Evolutionary conservation across 1,139 yeast species (phyloP).

Genomic region (Pichia sp.): DNA sequence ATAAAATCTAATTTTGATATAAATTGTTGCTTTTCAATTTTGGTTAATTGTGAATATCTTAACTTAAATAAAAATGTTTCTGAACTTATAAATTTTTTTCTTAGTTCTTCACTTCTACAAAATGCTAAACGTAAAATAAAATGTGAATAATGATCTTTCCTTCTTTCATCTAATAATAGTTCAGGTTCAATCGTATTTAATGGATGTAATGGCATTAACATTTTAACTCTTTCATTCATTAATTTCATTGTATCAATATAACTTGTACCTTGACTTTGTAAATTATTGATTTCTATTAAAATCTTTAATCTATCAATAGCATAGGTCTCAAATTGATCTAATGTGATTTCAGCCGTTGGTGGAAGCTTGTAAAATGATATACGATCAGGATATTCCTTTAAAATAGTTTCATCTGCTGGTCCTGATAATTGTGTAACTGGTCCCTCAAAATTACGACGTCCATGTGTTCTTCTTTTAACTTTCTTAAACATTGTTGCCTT

Average conservation of each 20-base stretch:
- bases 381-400: conserved; percentile 38
- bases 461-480: conserved; percentile 67
- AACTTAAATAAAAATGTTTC: conserved; percentile 72
- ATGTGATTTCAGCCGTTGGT: conserved; percentile 77
- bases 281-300: conserved; percentile 77
- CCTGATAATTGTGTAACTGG: conserved; percentile 9
- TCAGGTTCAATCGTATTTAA: conserved; percentile 27
- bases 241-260: conserved; percentile 59
- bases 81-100: conserved; percentile 69
- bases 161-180: conserved; percentile 45
- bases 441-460: conserved; percentile 61
- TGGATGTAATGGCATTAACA: conserved; percentile 56
- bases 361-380: conserved; percentile 67
- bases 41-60: conserved; percentile 60
- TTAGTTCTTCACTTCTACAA: conserved; percentile 81
- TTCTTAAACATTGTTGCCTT: conserved; percentile 57
- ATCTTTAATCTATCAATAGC: conserved; percentile 87
- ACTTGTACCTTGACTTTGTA: conserved; percentile 58
- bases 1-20: conserved; percentile 54
- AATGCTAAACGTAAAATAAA: conserved; percentile 82
- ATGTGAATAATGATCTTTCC: conserved; percentile 90
- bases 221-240: conserved; percentile 59
- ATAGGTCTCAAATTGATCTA: conserved; percentile 92
- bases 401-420: conserved; percentile 9
- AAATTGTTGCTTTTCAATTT: conserved; percentile 67